Conservation (phyloP, 176 grass and related monocot genomes). For the Eragrostis nindensis region DNA sequence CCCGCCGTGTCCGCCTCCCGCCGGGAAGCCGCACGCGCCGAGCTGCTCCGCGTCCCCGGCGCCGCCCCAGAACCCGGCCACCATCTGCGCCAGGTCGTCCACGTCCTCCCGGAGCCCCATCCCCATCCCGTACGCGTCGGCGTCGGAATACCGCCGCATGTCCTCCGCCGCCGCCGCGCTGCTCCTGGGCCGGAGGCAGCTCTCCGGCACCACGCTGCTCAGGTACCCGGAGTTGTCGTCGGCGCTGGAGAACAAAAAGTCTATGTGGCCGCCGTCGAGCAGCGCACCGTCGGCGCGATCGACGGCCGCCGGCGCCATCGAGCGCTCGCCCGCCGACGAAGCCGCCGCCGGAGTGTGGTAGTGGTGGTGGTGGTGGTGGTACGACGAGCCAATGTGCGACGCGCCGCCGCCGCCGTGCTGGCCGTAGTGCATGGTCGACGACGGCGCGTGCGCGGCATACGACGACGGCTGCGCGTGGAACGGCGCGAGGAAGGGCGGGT, state of each 20-base stretch:
- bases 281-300: conserved; percentile 26
- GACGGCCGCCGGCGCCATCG: conserved; percentile 26
- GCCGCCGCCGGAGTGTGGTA: neutral
- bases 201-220: conserved; percentile 96
- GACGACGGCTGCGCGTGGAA: conserved; percentile 52
- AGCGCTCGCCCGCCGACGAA: conserved; percentile 35
- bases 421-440: conserved; percentile 40
- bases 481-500: conserved; percentile 71
- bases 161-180: conserved; percentile 46
- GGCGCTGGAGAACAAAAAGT: conserved; percentile 59
- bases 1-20: conserved; percentile 26
- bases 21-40: conserved; percentile 40
- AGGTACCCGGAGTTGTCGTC: conserved; percentile 91
- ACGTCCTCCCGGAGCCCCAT: conserved; percentile 65
- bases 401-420: conserved; percentile 37
- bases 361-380: neutral
- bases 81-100: conserved; percentile 60
- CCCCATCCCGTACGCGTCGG: conserved; percentile 49
- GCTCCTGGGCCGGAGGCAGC: conserved; percentile 64
- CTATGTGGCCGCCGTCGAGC: conserved; percentile 46
- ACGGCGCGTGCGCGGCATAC: conserved; percentile 47
- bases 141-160: conserved; percentile 56
- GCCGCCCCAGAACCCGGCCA: conserved; percentile 58
- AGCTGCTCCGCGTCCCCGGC: conserved; percentile 41
- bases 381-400: conserved; percentile 41